Percentiles rank a stretch among this genome's conserved stretches.
phyloP scores from a whole-genome alignment of 2,329 filamentous ascomycete genomes.

The Neonectria ditissima region DNA sequence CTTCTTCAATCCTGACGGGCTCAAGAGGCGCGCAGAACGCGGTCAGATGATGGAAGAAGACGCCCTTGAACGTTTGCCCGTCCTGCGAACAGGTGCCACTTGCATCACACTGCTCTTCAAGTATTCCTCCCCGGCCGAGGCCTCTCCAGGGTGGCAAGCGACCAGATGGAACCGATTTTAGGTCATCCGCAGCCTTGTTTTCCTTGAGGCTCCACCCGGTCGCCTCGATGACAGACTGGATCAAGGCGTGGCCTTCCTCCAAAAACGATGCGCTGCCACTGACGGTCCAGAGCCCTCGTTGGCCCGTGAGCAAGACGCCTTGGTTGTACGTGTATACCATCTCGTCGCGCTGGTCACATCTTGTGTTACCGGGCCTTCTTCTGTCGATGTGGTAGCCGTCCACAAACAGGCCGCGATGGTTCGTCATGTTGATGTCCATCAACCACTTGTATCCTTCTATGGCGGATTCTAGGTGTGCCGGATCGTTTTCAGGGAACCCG shows the following conservation, averaged over 20 bases:
- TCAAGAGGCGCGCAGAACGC: constrained; percentile 79
- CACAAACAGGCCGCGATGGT: constrained; percentile 78
- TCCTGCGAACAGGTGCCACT: constrained; percentile 82
- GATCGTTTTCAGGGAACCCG: constrained; percentile 59
- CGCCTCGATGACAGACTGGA: constrained; percentile 78
- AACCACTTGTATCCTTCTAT: constrained; percentile 87
- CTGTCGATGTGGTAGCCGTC: constrained; percentile 89
- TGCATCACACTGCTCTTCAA: constrained; percentile 88
- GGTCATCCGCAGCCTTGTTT: constrained; percentile 57
- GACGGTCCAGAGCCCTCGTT: constrained; percentile 82
- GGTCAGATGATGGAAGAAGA: constrained; percentile 90
- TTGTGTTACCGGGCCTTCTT: constrained; percentile 71
- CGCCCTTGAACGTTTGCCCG: constrained; percentile 91
- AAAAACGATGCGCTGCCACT: constrained; percentile 80
- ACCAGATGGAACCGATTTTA: constrained; percentile 47
- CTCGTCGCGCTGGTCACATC: constrained; percentile 84
- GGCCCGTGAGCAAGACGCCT: constrained; percentile 86
- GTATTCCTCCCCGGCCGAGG: constrained; percentile 80
- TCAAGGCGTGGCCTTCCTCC: constrained; percentile 81
- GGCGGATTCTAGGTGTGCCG: constrained; percentile 78
- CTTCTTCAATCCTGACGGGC: constrained; percentile 48
- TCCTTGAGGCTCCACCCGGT: constrained; percentile 77
- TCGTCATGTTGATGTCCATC: constrained; percentile 81
- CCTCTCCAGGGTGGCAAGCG: constrained; percentile 73
- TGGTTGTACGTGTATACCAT: constrained; percentile 98